phyloP scores from a whole-genome alignment of 768 basidiomycete genomes.

The Amanita thiersii region DNA sequence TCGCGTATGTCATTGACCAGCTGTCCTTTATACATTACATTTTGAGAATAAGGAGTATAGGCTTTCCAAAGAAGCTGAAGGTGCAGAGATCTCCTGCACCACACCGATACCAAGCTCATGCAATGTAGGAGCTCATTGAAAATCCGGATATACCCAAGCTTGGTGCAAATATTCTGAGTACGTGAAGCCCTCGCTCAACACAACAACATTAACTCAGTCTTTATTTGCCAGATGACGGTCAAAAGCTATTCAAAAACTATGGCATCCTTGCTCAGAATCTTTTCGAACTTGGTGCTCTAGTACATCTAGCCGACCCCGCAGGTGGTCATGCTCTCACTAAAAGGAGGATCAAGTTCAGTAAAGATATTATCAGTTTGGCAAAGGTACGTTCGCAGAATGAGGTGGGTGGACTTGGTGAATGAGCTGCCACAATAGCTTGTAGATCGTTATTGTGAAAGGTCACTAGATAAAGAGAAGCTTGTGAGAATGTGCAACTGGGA shows the following conservation, averaged over 20 bases:
- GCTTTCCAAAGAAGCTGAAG: conserved; percentile 22
- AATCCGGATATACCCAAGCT: conserved; percentile 20
- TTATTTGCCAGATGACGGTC: conserved; percentile 31
- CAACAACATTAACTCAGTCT: too few species aligned
- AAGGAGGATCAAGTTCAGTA: conserved; percentile 10
- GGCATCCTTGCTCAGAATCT: conserved; percentile 26
- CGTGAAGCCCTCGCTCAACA: too few species aligned
- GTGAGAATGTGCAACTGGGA: conserved; percentile 29
- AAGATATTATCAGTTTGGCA: conserved; percentile 23
- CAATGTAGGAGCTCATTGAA: conserved; percentile 21
- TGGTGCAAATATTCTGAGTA: conserved; percentile 26
- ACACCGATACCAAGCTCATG: not conserved
- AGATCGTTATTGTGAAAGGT: conserved; percentile 21
- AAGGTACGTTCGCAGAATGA: conserved; percentile 16
- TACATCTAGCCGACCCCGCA: conserved; percentile 20
- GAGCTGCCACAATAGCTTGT: conserved; percentile 17
- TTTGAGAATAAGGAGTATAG: conserved; percentile 10
- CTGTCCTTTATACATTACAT: not conserved
- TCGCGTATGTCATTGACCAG: conserved; percentile 14
- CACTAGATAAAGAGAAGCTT: conserved; percentile 18
- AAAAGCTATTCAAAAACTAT: conserved; percentile 29
- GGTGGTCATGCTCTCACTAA: not conserved
- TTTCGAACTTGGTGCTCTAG: conserved; percentile 26
- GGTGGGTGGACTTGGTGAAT: not conserved
- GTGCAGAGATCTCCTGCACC: conserved; percentile 3